Evolutionary conservation across 2,329 filamentous ascomycete genomes (phyloP).

Genomic region (Ceratocystis ficicola): DNA sequence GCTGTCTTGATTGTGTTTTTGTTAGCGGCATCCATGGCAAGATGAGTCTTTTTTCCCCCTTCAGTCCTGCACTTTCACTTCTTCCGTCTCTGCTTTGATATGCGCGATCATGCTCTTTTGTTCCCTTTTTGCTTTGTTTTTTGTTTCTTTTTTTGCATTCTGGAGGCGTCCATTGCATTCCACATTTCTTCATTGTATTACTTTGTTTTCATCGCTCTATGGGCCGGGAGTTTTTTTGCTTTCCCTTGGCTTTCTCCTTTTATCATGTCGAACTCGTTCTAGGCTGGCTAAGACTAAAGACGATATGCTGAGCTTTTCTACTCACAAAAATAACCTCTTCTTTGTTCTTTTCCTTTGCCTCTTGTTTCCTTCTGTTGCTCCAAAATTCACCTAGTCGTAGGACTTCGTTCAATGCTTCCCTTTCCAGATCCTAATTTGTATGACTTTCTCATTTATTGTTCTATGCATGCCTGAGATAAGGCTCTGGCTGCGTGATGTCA

Average conservation of each 20-base stretch:
- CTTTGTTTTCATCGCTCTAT: constrained; percentile 2
- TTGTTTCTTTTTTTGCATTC: too few species aligned
- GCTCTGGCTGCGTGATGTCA: background rate
- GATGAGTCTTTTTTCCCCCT: constrained; percentile 24
- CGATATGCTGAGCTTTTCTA: background rate
- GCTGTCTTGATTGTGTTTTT: constrained; percentile 12
- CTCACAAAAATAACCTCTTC: background rate
- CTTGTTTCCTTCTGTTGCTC: background rate
- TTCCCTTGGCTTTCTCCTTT: constrained; percentile 12
- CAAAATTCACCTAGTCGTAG: background rate
- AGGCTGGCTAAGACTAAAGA: background rate
- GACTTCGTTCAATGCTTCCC: background rate
- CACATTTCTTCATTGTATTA: constrained; percentile 9
- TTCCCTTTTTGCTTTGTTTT: constrained; percentile 9
- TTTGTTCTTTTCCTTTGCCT: background rate
- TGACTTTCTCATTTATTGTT: background rate
- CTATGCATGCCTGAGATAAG: background rate
- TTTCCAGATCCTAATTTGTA: background rate
- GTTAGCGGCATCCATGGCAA: constrained; percentile 12
- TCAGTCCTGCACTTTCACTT: background rate
- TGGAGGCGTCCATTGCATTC: constrained; percentile 5
- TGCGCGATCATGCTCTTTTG: constrained; percentile 10
- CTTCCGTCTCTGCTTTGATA: background rate
- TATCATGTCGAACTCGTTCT: constrained; percentile 21
- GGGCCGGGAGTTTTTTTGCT: constrained; percentile 1